Evolutionary conservation across 768 basidiomycete genomes (phyloP).

Genomic region (Trametes elegans): DNA sequence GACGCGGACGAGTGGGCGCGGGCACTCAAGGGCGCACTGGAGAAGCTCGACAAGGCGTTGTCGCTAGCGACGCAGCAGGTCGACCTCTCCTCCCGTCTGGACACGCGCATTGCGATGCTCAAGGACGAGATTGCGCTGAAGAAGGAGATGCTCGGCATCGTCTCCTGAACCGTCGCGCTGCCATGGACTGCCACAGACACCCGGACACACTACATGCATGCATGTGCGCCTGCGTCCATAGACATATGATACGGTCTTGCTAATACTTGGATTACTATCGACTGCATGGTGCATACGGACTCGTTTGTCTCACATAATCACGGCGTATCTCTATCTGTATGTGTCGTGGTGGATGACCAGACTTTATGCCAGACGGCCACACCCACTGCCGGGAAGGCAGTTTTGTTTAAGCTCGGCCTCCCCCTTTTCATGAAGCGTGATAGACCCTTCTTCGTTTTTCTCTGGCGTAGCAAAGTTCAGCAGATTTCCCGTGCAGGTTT

Average conservation of each 20-base stretch:
- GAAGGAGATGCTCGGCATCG: constrained; percentile 40
- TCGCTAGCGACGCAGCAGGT: constrained; percentile 46
- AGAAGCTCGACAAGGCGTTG: constrained; percentile 52
- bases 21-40: constrained; percentile 46
- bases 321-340: background rate
- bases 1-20: constrained; percentile 40
- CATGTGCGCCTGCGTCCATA: no score
- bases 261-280: constrained; percentile 1
- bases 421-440: no score
- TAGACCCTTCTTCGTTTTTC: no score
- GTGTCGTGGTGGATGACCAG: no score
- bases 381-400: no score
- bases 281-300: background rate
- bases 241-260: constrained; percentile 2
- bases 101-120: constrained; percentile 67
- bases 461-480: no score
- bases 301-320: background rate
- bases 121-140: constrained; percentile 68
- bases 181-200: no score
- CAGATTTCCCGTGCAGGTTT: no score
- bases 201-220: background rate
- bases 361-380: no score
- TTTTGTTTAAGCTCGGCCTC: no score
- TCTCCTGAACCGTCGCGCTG: background rate
- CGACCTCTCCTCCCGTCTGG: constrained; percentile 67